These are phyloP conservation scores for Tuctoria greenei DNA, from an alignment of 176 grass and related monocot genomes.

Conservation along the genomic window DNA sequence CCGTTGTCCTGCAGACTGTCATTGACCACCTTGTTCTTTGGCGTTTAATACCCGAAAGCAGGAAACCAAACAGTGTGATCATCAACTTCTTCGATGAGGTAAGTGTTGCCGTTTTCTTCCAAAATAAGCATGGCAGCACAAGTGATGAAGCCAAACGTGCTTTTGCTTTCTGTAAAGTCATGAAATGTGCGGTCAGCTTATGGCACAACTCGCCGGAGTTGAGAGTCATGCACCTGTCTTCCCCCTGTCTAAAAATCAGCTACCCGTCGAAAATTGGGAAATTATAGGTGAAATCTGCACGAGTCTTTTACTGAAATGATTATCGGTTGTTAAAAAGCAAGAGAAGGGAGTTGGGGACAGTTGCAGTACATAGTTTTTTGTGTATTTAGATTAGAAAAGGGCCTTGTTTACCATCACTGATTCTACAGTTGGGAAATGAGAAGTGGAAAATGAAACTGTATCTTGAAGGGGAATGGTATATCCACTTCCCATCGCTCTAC, in stretches of 20 bases:
- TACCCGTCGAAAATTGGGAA: background rate
- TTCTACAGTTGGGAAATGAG: background rate
- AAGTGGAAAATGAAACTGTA: too few species aligned
- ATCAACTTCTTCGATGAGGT: constrained; percentile 99
- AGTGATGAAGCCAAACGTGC: constrained; percentile 25
- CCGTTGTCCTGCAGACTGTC: constrained; percentile 72
- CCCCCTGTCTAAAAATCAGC: background rate
- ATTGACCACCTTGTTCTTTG: constrained; percentile 96
- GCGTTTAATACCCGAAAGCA: constrained; percentile 94
- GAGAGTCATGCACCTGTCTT: background rate
- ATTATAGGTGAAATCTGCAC: background rate
- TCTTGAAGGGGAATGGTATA: background rate
- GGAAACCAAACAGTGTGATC: constrained; percentile 91
- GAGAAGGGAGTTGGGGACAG: background rate
- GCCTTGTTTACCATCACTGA: background rate
- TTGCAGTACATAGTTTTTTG: background rate
- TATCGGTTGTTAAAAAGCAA: background rate
- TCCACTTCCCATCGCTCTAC: constrained; percentile 1
- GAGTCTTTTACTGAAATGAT: background rate
- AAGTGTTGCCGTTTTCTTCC: constrained; percentile 26
- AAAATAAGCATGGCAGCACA: constrained; percentile 27
- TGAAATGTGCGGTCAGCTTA: constrained; percentile 7
- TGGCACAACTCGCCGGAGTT: background rate
- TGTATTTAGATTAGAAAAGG: background rate
- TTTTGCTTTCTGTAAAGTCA: constrained; percentile 24